These are phyloP conservation scores for Coemansia sp. DNA, from an alignment of 192 early-diverging fungal species.

Conservation along the genomic window DNA sequence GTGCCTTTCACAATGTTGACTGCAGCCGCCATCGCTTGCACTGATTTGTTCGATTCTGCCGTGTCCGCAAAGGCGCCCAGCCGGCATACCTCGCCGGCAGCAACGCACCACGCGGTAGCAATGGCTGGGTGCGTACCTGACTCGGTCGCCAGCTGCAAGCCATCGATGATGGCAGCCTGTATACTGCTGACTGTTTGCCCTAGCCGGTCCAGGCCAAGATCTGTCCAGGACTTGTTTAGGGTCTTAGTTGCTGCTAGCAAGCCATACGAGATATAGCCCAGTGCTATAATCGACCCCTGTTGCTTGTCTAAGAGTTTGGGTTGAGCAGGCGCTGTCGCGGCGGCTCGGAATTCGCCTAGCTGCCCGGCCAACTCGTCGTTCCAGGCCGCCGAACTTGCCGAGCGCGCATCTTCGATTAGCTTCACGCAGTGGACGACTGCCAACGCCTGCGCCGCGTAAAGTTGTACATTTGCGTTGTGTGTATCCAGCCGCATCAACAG, in stretches of 20 bases:
- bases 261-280: conserved; percentile 62
- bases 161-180: not conserved
- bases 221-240: conserved; percentile 13
- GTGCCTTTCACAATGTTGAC: conserved; percentile 51
- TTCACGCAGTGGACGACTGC: conserved; percentile 18
- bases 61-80: not conserved
- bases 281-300: conserved; percentile 63
- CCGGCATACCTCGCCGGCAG: conserved; percentile 69
- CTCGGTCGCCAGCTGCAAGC: conserved; percentile 7
- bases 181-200: not conserved
- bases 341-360: conserved; percentile 9
- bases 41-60: not conserved
- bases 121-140: conserved; percentile 49
- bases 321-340: conserved; percentile 1
- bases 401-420: conserved; percentile 9
- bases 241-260: conserved; percentile 8
- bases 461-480: conserved; percentile 15
- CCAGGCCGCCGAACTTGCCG: conserved; percentile 5
- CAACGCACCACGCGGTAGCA: conserved; percentile 58
- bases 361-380: conserved; percentile 5
- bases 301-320: conserved; percentile 54
- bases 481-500: conserved; percentile 13
- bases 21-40: conserved; percentile 19
- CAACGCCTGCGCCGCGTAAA: conserved; percentile 18
- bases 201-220: conserved; percentile 12